Percentiles rank a stretch among this genome's conserved stretches.
These are phyloP conservation scores for Tetrapyrgos nigripes DNA, from an alignment of 1,284 basidiomycete species.

Conservation along the genomic window DNA sequence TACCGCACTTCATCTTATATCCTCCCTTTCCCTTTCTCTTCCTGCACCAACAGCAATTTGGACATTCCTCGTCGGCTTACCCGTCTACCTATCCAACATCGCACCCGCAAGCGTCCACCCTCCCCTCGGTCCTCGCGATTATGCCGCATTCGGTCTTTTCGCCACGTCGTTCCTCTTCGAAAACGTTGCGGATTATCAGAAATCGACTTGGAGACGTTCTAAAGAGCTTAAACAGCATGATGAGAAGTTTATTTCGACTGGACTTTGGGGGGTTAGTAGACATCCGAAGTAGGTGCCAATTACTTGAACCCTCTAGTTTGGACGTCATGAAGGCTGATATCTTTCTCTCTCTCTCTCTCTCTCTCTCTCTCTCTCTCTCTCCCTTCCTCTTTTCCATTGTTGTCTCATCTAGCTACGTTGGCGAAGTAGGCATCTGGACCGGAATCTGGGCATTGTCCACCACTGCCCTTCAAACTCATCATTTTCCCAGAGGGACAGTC, in stretches of 20 bases:
- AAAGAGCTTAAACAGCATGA: conserved; percentile 76
- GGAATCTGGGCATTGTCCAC: conserved; percentile 72
- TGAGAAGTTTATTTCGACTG: conserved; percentile 75
- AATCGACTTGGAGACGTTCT: conserved; percentile 67
- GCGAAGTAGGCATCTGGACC: conserved; percentile 78
- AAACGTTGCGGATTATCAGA: conserved; percentile 74
- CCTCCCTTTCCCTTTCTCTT: background rate
- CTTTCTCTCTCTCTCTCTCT: too few species aligned
- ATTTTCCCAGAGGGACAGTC: conserved; percentile 51
- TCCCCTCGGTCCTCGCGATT: conserved; percentile 64
- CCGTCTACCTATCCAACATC: conserved; percentile 71
- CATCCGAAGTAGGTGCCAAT: conserved; percentile 84
- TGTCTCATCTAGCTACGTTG: conserved; percentile 83
- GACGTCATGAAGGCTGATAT: too few species aligned
- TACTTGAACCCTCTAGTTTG: too few species aligned
- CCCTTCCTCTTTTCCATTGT: too few species aligned
- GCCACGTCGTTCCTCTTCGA: conserved; percentile 67
- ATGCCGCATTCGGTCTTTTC: conserved; percentile 63
- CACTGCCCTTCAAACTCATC: conserved; percentile 50
- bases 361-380: too few species aligned
- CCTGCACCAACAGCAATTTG: conserved; percentile 71
- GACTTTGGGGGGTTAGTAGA: conserved; percentile 75
- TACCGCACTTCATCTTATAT: background rate
- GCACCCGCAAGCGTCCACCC: conserved; percentile 64
- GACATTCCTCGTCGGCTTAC: conserved; percentile 73